phyloP scores from a whole-genome alignment of 176 grass and related monocot species.

The Pontederia paniculata region DNA sequence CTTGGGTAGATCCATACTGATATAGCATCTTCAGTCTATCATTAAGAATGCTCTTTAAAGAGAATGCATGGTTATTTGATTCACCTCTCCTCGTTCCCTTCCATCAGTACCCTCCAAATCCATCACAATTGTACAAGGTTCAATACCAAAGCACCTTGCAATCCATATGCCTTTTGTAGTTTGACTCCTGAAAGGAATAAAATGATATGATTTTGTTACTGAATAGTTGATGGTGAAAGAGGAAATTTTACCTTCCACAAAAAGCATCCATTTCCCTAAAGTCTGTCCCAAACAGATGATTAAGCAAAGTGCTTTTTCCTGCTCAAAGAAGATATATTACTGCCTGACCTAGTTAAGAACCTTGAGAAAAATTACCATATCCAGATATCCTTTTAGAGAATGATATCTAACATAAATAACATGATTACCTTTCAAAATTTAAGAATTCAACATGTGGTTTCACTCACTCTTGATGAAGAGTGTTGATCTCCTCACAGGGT shows the following conservation, averaged over 20 bases:
- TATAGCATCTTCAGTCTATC: no score
- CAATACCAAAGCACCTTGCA: constrained; percentile 4
- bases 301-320: constrained; percentile 19
- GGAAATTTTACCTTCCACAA: neutral
- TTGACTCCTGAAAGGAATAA: neutral
- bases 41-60: no score
- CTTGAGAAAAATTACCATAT: no score
- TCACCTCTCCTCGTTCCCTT: constrained; percentile 17
- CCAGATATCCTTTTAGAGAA: no score
- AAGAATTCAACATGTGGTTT: no score
- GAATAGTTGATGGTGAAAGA: neutral
- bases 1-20: no score
- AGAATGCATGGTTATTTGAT: neutral
- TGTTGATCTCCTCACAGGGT: no score
- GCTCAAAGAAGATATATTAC: neutral
- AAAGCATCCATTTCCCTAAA: constrained; percentile 14
- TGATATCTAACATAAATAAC: no score
- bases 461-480: no score
- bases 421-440: no score
- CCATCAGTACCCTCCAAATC: constrained; percentile 16
- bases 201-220: neutral
- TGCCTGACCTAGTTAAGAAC: no score
- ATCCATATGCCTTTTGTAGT: constrained; percentile 21
- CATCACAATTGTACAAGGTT: constrained; percentile 18
- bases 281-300: constrained; percentile 8